Evolutionary conservation across 768 basidiomycete genomes (phyloP).

Genomic region (Agaricus subrufescens): DNA sequence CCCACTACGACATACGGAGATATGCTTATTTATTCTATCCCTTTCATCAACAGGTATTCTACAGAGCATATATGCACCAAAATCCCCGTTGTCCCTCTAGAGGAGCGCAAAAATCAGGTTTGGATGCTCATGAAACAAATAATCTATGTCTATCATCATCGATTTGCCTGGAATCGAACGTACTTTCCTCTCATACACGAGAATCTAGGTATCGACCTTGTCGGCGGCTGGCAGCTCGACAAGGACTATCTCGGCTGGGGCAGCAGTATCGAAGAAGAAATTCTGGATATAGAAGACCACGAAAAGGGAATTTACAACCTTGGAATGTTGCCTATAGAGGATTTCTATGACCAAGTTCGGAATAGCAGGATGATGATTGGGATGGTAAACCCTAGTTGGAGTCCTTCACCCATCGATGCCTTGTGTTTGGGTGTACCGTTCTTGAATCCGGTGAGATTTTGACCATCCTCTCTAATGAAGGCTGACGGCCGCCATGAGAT

Average conservation of each 20-base stretch:
- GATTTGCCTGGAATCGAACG: constrained; percentile 22
- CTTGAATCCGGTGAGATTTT: constrained; percentile 27
- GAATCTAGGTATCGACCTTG: constrained; percentile 17
- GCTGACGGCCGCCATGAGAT: constrained; percentile 10
- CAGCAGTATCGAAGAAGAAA: constrained; percentile 15
- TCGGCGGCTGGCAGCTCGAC: constrained; percentile 20
- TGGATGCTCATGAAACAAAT: constrained; percentile 27
- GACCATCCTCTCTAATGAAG: background rate
- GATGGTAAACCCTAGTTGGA: constrained; percentile 21
- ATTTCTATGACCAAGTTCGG: constrained; percentile 19
- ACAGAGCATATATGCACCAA: constrained; percentile 24
- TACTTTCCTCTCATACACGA: constrained; percentile 17
- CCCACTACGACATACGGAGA: constrained; percentile 6
- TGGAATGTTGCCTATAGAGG: constrained; percentile 11
- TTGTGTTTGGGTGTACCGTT: constrained; percentile 33
- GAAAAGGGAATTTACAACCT: constrained; percentile 18
- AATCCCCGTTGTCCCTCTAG: constrained; percentile 19
- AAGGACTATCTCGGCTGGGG: constrained; percentile 19
- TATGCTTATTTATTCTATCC: too few relatives aligned
- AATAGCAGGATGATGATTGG: constrained; percentile 25
- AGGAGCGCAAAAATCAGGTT: constrained; percentile 20
- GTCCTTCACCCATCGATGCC: constrained; percentile 28
- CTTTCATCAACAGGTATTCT: constrained; percentile 21
- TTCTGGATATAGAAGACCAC: constrained; percentile 19
- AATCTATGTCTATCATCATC: constrained; percentile 20